Evolutionary conservation across 2,329 filamentous ascomycete species (phyloP), one percentile per base, ranked within the genome.

Genomic region (Monilinia fructicola): DNA sequence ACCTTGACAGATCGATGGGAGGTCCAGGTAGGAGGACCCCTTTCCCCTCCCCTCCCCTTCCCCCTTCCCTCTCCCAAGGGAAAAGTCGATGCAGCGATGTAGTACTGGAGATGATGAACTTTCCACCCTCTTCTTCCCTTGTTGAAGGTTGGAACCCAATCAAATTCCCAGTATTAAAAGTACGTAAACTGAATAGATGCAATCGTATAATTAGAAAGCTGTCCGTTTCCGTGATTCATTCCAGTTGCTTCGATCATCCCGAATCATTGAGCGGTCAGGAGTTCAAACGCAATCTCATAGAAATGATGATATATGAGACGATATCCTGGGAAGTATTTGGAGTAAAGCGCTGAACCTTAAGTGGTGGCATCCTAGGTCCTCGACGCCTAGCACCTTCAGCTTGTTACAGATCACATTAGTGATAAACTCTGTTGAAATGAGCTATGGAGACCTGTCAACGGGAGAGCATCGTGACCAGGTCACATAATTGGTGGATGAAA

Each of bases 1-100:
- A 59, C 55, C 55, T 59, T 44, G 55, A 46, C 21, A 59, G 55
- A 59, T 59, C 40, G 55, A 46, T 59, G 55, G 16, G 31, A 46
- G 23, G 55, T n/a, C 23, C 55, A 7, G 31, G 31, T 46, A 42
- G 16, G 40, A 42, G 16, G 40, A 42, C 42, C 42, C 18, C 40
- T 44, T 35, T 35, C 31, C 31, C 31, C 5, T 35, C 31, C 31
- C 31, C 5, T 35, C 5, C 31, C 31, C 31, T 35, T 35, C 5
- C 31, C 31, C 31, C 31, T 35, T 35, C 31, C 31, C 31, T 35
- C 9, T 35, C 31, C 55, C 18, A 40, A 59, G 5, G 18, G 55
- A 31, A 46, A 46, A 31, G 55, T 31, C 28, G n/a, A 46, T 59
- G 40, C 55, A 59, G 55, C 40, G 18, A 21, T 18, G n/a, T n/a